phyloP scores from a whole-genome alignment of 2,329 filamentous ascomycete species.

The Colletotrichum sansevieriae region DNA sequence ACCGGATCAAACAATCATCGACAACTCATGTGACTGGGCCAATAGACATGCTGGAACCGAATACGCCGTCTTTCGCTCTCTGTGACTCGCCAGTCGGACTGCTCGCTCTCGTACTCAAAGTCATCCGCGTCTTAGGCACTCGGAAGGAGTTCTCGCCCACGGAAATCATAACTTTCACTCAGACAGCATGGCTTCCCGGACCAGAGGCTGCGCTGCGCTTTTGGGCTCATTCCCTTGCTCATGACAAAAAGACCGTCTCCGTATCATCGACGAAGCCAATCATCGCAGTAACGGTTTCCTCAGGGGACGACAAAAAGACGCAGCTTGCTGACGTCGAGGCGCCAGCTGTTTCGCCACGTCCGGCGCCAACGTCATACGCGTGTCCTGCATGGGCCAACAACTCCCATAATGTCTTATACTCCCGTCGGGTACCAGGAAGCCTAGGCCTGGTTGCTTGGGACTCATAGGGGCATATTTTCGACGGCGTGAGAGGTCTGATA shows the following conservation, averaged over 20 bases:
- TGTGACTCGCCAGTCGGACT: slow-evolving; percentile 73
- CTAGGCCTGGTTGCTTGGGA: slow-evolving; percentile 64
- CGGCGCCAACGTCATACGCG: slow-evolving; percentile 51
- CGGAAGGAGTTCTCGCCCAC: slow-evolving; percentile 58
- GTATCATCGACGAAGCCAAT: slow-evolving; percentile 51
- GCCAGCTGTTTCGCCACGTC: slow-evolving; percentile 44
- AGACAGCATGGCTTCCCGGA: slow-evolving; percentile 75
- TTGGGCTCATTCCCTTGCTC: slow-evolving; percentile 61
- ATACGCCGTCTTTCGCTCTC: slow-evolving; percentile 70
- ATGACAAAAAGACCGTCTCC: slow-evolving; percentile 48
- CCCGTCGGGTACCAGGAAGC: slow-evolving; percentile 54
- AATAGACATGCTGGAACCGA: slow-evolving; percentile 58
- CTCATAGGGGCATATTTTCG: slow-evolving; percentile 58
- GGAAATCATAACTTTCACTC: slow-evolving; percentile 71
- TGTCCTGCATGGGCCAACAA: slow-evolving; percentile 64
- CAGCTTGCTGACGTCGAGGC: slow-evolving; percentile 38
- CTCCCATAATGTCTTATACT: slow-evolving; percentile 58
- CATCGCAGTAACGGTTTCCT: slow-evolving; percentile 63
- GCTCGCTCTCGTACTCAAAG: slow-evolving; percentile 66
- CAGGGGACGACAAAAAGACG: slow-evolving; percentile 48
- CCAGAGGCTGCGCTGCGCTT: slow-evolving; percentile 72
- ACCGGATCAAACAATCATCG: slow-evolving; percentile 44
- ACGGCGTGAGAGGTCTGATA: slow-evolving; percentile 58
- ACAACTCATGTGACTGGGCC: slow-evolving; percentile 49
- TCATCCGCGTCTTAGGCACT: slow-evolving; percentile 57